phyloP scores from a whole-genome alignment of 345 rosid species.

The Anastatica hierochuntica region DNA sequence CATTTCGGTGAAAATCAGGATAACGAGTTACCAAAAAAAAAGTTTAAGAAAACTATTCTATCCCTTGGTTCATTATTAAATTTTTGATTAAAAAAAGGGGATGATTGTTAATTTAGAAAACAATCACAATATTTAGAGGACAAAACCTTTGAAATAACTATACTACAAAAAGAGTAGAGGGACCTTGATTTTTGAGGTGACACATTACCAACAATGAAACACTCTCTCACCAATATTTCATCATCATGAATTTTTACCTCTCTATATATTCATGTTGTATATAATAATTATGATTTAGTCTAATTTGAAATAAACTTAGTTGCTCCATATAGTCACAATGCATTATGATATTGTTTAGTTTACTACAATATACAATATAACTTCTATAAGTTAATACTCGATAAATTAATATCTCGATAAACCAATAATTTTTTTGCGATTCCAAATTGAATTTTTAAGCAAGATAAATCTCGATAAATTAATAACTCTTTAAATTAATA shows the following conservation, averaged over 20 bases:
- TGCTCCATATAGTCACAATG: background rate
- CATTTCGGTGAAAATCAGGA: too few relatives aligned
- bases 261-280: background rate
- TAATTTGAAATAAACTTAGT: background rate
- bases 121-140: background rate
- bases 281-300: background rate
- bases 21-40: too few relatives aligned
- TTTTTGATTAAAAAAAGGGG: too few relatives aligned
- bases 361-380: background rate
- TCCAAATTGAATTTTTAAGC: too few relatives aligned
- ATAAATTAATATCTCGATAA: too few relatives aligned
- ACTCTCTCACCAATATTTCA: constrained; percentile 25
- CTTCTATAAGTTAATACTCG: background rate
- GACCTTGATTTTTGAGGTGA: constrained; percentile 27
- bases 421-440: too few relatives aligned
- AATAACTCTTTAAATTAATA: too few relatives aligned
- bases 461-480: too few relatives aligned
- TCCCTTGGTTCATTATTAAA: background rate
- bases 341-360: background rate
- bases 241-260: constrained; percentile 15
- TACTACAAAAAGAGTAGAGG: constrained; percentile 20
- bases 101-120: background rate
- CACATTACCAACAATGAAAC: constrained; percentile 25
- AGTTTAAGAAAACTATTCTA: too few relatives aligned
- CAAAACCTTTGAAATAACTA: constrained; percentile 17